These are phyloP conservation scores for Spathaspora girioi DNA, from an alignment of 805 yeast species.

Conservation along the genomic window DNA sequence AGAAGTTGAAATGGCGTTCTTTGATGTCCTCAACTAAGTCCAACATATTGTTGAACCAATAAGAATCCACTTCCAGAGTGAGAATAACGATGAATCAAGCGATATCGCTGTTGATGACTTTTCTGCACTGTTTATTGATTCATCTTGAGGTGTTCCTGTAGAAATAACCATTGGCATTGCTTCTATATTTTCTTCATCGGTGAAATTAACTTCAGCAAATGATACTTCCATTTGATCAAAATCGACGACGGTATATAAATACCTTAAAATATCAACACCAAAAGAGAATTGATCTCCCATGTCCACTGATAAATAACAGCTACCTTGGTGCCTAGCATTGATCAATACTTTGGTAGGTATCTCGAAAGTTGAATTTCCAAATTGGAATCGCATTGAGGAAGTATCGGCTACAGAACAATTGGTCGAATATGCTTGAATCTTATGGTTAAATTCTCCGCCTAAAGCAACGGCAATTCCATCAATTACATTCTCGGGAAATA, in stretches of 20 bases:
- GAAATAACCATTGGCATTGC: not conserved
- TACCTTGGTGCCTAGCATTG: not conserved
- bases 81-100: not conserved
- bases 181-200: not conserved
- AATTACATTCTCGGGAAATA: conserved; percentile 40
- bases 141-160: not conserved
- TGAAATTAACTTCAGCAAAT: not conserved
- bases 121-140: not conserved
- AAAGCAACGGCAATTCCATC: conserved; percentile 29
- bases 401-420: conserved; percentile 30
- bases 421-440: conserved; percentile 43
- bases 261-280: not conserved
- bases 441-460: conserved; percentile 38
- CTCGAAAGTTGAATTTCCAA: conserved; percentile 53
- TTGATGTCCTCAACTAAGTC: not conserved
- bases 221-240: not conserved
- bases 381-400: conserved; percentile 36
- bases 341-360: conserved; percentile 35
- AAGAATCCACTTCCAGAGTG: not conserved
- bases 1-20: too few relatives aligned
- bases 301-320: not conserved
- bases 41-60: not conserved
- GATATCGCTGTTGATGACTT: not conserved
- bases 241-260: not conserved
- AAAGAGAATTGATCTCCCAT: not conserved